Percentiles rank a stretch among this genome's conserved stretches.
Conservation (phyloP, 805 yeast genomes). For the Cyberlindnera sargentensis region DNA sequence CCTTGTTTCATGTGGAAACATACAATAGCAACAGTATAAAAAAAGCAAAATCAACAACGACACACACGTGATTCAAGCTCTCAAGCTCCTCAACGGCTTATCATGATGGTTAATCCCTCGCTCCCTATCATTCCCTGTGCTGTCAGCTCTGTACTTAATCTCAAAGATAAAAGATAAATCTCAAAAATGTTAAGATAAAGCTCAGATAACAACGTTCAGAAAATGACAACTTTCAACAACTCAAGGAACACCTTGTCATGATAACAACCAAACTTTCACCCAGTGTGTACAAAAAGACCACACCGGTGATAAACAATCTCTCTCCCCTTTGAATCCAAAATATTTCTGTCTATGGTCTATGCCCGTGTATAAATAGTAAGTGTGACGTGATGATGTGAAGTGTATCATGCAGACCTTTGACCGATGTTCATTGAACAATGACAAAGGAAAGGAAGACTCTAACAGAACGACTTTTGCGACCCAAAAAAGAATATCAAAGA, state of each 20-base stretch:
- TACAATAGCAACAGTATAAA: background rate
- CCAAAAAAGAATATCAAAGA: constrained; percentile 1
- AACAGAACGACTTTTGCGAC: background rate
- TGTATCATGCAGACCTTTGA: too few species aligned
- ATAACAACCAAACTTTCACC: too few species aligned
- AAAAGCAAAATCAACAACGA: background rate
- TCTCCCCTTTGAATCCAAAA: background rate
- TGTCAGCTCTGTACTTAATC: too few species aligned
- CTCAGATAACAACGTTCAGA: too few species aligned
- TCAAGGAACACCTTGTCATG: too few species aligned
- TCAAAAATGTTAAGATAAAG: too few species aligned
- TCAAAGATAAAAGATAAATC: too few species aligned
- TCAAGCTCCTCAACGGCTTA: background rate
- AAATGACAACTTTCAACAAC: too few species aligned
- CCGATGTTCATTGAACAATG: background rate
- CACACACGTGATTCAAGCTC: constrained; percentile 1
- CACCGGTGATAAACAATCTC: too few species aligned
- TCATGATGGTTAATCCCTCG: too few species aligned
- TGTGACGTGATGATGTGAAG: background rate
- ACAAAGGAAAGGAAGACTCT: background rate
- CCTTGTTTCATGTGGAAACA: background rate
- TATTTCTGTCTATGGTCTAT: background rate
- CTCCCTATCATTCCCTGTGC: too few species aligned
- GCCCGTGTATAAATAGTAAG: background rate
- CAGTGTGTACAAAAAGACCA: too few species aligned